A percentile compares a stretch with the other conserved stretches of the same genome.
These are phyloP conservation scores for Cornus florida DNA, from an alignment of 148 eudicot genomes.

Conservation along the genomic window DNA sequence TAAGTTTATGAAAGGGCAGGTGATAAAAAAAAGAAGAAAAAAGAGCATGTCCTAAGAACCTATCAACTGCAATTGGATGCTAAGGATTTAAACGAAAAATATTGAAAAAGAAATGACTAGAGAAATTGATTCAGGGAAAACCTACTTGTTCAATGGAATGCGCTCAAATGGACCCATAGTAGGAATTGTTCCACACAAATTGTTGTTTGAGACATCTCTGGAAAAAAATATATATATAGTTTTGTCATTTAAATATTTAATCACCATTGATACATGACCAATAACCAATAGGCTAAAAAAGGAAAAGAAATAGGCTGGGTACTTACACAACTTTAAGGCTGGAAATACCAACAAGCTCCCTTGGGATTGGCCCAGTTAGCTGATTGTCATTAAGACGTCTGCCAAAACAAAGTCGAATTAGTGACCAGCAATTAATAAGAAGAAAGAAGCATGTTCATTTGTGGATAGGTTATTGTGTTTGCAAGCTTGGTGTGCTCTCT, in stretches of 20 bases:
- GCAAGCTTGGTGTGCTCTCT: not conserved
- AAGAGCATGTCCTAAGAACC: not conserved
- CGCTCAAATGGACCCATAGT: conserved; percentile 83
- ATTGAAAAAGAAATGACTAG: not conserved
- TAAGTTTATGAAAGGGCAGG: not conserved
- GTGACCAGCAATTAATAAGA: not conserved
- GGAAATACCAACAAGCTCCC: conserved; percentile 51
- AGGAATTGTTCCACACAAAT: conserved; percentile 91
- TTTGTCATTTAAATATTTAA: not conserved
- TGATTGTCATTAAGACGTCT: conserved; percentile 87
- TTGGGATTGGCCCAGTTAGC: conserved; percentile 75
- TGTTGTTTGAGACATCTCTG: conserved; percentile 79
- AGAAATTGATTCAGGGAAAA: not conserved
- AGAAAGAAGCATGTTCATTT: not conserved
- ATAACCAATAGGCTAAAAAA: not conserved
- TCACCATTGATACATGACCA: not conserved
- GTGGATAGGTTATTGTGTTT: not conserved
- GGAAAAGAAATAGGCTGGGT: not conserved
- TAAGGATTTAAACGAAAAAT: not conserved
- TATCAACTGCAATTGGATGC: not conserved
- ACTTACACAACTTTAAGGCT: conserved; percentile 97
- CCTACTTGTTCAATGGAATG: conserved; percentile 89
- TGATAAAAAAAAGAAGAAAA: not conserved
- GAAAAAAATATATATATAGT: too few species aligned
- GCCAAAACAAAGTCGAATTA: conserved; percentile 18